Evolutionary conservation across 2,329 filamentous ascomycete genomes (phyloP), one percentile per base, ranked within the genome.

Genomic region (Apiospora hydei): DNA sequence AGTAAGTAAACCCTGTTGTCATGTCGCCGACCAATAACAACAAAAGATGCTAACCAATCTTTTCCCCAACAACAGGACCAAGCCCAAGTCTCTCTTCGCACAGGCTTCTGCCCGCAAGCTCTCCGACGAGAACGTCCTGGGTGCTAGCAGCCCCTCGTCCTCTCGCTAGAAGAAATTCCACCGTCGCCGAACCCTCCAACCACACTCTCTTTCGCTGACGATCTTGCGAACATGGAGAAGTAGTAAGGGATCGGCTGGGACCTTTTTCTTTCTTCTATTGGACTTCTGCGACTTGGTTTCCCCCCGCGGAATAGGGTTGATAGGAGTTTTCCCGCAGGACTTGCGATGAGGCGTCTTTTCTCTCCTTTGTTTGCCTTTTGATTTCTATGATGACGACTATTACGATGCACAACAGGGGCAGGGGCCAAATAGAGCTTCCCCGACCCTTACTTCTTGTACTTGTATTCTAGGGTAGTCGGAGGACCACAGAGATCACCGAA

Each of bases 81-180:
- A 92, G 85, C 90, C 90, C 72, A 91, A 90, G 82, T 92, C 90
- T 3, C 87, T 92, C 77, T 92, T 92, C 80, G 90, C 90, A 72
- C 89, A 90, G 80, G 86, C 89, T 67, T 91, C 89, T 69, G 85
- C 85, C 83, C 92, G 91, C 87, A 91, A 88, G 80, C 84, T 90
- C 80, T 83, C 83, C 71, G 83, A 85, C 80, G 84, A 85, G 73
- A 83, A 84, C 66, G 75, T 80, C 74, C 79, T 86, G 72, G 82
- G 81, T 57, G 78, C 79, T 72, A 81, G 80, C 77, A 76, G 70
- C 69, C 69, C 76, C 57, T 34, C 30, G 44, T 34, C 34, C 34
- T 38, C 53, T 38, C 57, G 34, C 18, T 64, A 64, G 57, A 64
- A 64, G 57, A 64, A 24, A 21, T 13, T 10, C 21, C 34, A 41